Evolutionary conservation across 2,329 filamentous ascomycete species (phyloP).

Genomic region (Thielaviopsis euricoi): DNA sequence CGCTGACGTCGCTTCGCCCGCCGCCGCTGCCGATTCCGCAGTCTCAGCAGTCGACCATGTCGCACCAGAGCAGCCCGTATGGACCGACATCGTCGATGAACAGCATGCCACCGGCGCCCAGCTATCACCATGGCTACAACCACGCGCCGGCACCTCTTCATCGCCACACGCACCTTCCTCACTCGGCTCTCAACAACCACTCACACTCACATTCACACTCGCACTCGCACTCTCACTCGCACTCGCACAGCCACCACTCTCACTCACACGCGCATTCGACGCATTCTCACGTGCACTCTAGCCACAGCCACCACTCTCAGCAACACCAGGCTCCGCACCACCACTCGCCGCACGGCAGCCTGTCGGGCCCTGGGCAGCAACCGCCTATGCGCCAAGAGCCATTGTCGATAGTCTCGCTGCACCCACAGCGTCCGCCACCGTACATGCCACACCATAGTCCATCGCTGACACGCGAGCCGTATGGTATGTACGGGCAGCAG

Average conservation of each 20-base stretch:
- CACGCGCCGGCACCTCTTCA: slow-evolving; percentile 1
- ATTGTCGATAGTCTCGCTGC: slow-evolving; percentile 1
- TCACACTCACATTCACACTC: slow-evolving; percentile 1
- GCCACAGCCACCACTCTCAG: neutral
- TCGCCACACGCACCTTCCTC: slow-evolving; percentile 8
- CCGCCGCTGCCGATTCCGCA: slow-evolving; percentile 29
- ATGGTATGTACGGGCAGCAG: slow-evolving; percentile 9
- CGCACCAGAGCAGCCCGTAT: slow-evolving; percentile 24
- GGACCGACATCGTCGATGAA: slow-evolving; percentile 19
- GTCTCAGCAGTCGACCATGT: slow-evolving; percentile 23
- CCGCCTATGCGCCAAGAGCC: slow-evolving; percentile 2
- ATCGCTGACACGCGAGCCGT: slow-evolving; percentile 16
- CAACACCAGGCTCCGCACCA: slow-evolving; percentile 2
- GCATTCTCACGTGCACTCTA: neutral
- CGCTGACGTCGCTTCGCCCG: slow-evolving; percentile 30
- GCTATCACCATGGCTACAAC: slow-evolving; percentile 3
- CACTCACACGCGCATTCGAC: neutral
- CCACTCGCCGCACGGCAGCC: slow-evolving; percentile 3
- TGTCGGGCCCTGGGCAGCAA: neutral
- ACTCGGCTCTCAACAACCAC: neutral
- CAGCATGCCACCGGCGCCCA: slow-evolving; percentile 20
- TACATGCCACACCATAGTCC: slow-evolving; percentile 2
- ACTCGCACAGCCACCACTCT: neutral
- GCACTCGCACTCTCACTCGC: neutral
- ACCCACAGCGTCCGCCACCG: neutral